Conservation (phyloP, 1,284 basidiomycete genomes). For the Puccinia coronata region DNA sequence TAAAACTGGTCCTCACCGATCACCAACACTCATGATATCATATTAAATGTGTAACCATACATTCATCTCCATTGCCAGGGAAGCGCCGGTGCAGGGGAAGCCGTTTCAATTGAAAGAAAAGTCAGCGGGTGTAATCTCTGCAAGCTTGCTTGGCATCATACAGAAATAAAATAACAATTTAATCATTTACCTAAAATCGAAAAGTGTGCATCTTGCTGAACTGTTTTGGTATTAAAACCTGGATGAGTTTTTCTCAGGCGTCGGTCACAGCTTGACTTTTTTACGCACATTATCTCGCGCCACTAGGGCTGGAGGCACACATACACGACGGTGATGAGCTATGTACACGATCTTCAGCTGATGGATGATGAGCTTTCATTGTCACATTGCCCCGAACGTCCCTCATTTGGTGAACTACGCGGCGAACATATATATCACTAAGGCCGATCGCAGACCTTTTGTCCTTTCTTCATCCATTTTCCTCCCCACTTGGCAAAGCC, state of each 20-base stretch:
- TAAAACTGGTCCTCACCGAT: not conserved
- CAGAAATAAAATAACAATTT: not conserved
- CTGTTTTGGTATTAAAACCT: not conserved
- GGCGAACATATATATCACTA: too few relatives aligned
- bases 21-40: constrained; percentile 3
- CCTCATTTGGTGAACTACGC: too few relatives aligned
- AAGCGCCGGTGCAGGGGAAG: not conserved
- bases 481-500: too few relatives aligned
- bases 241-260: not conserved
- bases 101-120: not conserved
- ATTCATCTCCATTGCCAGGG: not conserved
- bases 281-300: constrained; percentile 1
- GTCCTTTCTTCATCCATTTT: too few relatives aligned
- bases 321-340: not conserved
- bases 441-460: too few relatives aligned
- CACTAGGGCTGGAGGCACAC: constrained; percentile 5
- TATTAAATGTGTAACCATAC: not conserved
- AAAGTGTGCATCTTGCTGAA: not conserved
- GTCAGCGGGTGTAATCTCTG: not conserved
- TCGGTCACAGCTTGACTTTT: not conserved
- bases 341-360: not conserved
- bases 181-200: not conserved
- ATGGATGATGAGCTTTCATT: not conserved
- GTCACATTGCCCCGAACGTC: not conserved
- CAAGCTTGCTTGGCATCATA: not conserved